Evolutionary conservation across 2,329 filamentous ascomycete genomes (phyloP), one percentile per base, ranked within the genome.

Genomic region (Ascochyta clinopodiicola): DNA sequence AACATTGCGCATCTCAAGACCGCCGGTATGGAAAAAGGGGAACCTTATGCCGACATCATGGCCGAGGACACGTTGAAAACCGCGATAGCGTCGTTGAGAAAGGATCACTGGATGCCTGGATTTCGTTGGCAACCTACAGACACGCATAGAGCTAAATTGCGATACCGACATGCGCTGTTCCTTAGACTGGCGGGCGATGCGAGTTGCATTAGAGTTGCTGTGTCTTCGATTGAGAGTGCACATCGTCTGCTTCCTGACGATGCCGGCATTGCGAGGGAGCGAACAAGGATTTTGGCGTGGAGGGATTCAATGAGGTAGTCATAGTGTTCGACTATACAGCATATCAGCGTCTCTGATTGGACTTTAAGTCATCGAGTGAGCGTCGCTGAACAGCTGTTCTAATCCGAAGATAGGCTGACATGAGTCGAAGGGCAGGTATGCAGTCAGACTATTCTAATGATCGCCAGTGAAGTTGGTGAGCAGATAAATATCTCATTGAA

Each of bases 1-100:
- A 66, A 64, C 34, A 52, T 57, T n/a, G 51, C 43, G 7, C 63
- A 62, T 22, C 15, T 60, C 15, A 35, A 56, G 32, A 44, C 62
- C 32, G 29, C 17, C 8, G 49, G 34, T 8, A 56, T 55, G 34
- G 19, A 51, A 37, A 42, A 47, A 2, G 40, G 19, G 5, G 35
- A 44, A 25, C 51, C 21, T 6, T 15, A 36, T 51, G 34, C 44
- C 5, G 32, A 39, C 2, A 12, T 44, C 0, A 21, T 59, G 43
- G 57, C 48, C 5, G 45, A 59, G 10, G 48, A 51, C 8, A 27
- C 51, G 2, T 24, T 61, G 19, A 42, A 36, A 0, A 40, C 8
- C 15, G 60, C 57, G 3, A 12, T 21, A 10, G 22, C 10, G 6
- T 51, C 57, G 8, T n/a, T 56, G 4, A 48, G 37, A 22, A 27